phyloP scores from a whole-genome alignment of 1,284 basidiomycete genomes.

The Microbotryum intermedium region DNA sequence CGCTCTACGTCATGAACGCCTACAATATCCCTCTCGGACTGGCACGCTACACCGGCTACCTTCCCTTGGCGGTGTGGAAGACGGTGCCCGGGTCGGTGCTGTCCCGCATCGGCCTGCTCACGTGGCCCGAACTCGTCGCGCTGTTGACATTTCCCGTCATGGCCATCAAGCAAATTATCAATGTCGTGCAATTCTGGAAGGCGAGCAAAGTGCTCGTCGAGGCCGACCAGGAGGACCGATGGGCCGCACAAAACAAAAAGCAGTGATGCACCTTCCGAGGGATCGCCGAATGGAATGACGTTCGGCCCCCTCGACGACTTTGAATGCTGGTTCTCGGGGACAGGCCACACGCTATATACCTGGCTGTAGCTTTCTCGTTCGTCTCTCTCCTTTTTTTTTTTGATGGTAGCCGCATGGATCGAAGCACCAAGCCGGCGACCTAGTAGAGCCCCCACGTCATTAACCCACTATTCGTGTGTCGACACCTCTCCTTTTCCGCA shows the following conservation, averaged over 20 bases:
- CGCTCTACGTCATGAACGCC: constrained; percentile 79
- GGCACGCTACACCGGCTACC: constrained; percentile 62
- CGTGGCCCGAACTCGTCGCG: constrained; percentile 76
- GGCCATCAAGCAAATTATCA: constrained; percentile 83
- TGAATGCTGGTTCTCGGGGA: no score
- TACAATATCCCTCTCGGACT: constrained; percentile 55
- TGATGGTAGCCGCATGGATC: no score
- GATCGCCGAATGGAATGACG: not conserved
- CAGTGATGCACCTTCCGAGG: not conserved
- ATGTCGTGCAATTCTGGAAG: constrained; percentile 96
- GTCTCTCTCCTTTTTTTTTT: no score
- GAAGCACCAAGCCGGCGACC: no score
- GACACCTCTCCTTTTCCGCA: no score
- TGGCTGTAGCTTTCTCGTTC: no score
- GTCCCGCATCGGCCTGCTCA: constrained; percentile 42
- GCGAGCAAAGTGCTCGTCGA: constrained; percentile 69
- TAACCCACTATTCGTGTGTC: no score
- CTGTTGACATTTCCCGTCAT: constrained; percentile 62
- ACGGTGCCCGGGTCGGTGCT: constrained; percentile 31
- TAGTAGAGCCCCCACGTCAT: no score
- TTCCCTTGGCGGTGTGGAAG: constrained; percentile 36
- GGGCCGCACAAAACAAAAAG: constrained; percentile 8
- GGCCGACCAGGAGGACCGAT: constrained; percentile 30
- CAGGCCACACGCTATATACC: no score
- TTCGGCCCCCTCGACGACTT: no score